phyloP scores from a whole-genome alignment of 1,139 yeast genomes.

The Hanseniaspora sp. region DNA sequence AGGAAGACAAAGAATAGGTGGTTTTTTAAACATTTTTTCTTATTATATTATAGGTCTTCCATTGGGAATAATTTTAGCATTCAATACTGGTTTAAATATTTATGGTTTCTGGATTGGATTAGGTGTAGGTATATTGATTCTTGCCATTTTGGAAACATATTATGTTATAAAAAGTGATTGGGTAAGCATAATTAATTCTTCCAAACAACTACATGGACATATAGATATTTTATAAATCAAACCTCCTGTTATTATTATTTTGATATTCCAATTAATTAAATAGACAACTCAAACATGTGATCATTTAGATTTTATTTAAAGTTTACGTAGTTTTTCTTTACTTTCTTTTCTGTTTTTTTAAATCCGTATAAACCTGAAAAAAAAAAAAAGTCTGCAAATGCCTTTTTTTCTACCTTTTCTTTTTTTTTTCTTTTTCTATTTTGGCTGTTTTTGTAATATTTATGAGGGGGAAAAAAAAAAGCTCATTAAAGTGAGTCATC shows the following conservation, averaged over 20 bases:
- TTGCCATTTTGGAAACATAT: constrained; percentile 44
- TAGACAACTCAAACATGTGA: no score
- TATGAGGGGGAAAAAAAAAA: no score
- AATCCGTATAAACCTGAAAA: no score
- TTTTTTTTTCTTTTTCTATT: no score
- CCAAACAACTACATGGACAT: constrained; percentile 27
- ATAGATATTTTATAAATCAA: not conserved
- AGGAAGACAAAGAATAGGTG: constrained; percentile 67
- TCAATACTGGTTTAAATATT: constrained; percentile 38
- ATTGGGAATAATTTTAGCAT: constrained; percentile 47
- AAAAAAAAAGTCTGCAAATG: no score
- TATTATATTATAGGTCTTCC: constrained; percentile 57
- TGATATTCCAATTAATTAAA: no score
- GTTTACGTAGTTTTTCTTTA: no score
- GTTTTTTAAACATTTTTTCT: constrained; percentile 52
- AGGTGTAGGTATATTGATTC: constrained; percentile 52
- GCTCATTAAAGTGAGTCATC: no score
- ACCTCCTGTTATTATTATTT: not conserved
- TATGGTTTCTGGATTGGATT: constrained; percentile 77
- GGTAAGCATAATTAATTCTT: constrained; percentile 33
- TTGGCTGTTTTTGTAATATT: no score
- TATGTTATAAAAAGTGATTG: constrained; percentile 37
- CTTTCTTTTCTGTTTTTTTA: no score
- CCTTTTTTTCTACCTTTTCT: no score
- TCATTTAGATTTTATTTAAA: no score